Percentiles rank a stretch among this genome's conserved stretches.
Evolutionary conservation across 2,329 filamentous ascomycete species (phyloP).

Genomic region (Calycina marina): DNA sequence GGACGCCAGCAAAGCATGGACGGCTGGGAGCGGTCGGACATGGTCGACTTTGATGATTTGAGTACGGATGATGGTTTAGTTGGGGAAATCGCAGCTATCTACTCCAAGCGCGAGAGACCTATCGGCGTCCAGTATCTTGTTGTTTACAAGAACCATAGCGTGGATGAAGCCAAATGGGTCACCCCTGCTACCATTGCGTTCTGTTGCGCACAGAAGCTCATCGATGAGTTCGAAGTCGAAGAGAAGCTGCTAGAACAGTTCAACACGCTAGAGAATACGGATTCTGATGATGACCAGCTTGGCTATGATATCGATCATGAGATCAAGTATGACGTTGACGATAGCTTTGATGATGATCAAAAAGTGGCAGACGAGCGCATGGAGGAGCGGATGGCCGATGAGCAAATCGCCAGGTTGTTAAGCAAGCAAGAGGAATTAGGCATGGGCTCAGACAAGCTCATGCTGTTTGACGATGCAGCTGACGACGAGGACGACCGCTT

Average conservation of each 20-base stretch:
- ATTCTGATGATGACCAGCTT: constrained; percentile 15
- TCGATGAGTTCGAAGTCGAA: constrained; percentile 23
- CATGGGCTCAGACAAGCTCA: constrained; percentile 39
- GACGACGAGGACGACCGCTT: constrained; percentile 20
- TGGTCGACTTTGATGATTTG: constrained; percentile 32
- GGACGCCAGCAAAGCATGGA: constrained; percentile 5
- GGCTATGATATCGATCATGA: not conserved
- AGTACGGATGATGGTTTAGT: constrained; percentile 34
- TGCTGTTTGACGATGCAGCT: constrained; percentile 37
- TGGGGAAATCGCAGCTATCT: constrained; percentile 27
- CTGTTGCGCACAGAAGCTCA: constrained; percentile 17
- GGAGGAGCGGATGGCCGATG: constrained; percentile 39
- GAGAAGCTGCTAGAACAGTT: constrained; percentile 20
- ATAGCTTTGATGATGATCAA: constrained; percentile 24
- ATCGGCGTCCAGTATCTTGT: constrained; percentile 35
- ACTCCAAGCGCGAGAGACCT: constrained; percentile 30
- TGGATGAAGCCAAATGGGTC: constrained; percentile 36
- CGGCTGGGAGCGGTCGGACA: constrained; percentile 30
- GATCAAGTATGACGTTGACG: constrained; percentile 20
- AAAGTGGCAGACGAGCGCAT: constrained; percentile 19
- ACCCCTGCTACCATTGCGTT: constrained; percentile 22
- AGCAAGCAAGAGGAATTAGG: constrained; percentile 50
- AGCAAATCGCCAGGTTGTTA: constrained; percentile 44
- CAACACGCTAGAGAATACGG: too few species aligned
- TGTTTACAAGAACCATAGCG: constrained; percentile 28